Conservation (phyloP, 805 yeast genomes). For the Kazachstania taianensis region DNA sequence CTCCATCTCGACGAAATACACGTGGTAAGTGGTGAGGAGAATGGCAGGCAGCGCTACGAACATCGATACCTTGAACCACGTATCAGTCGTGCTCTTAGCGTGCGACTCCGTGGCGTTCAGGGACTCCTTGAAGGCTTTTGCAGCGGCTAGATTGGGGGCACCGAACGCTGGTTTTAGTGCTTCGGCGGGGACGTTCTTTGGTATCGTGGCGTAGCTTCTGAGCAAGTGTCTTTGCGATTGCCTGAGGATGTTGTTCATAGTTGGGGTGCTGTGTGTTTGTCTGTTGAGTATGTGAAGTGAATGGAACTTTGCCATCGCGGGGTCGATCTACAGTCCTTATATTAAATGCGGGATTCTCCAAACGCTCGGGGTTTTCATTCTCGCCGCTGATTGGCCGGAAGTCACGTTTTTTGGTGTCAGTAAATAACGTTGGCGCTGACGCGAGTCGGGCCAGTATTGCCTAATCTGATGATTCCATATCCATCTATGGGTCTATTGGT, state of each 20-base stretch:
- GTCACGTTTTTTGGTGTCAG: too few relatives aligned
- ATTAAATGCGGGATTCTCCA: too few relatives aligned
- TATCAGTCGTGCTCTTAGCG: conserved; percentile 60
- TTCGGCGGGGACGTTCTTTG: conserved; percentile 29
- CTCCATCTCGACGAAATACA: conserved; percentile 69
- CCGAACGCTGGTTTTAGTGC: conserved; percentile 36
- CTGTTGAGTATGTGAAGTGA: neutral
- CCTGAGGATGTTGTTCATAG: neutral
- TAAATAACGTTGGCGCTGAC: too few relatives aligned
- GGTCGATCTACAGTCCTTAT: too few relatives aligned
- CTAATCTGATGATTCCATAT: too few relatives aligned
- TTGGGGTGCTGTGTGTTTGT: neutral
- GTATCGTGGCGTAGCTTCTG: conserved; percentile 26
- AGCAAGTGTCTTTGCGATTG: neutral
- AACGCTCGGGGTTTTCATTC: too few relatives aligned
- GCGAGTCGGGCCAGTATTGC: too few relatives aligned
- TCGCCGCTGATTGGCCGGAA: too few relatives aligned
- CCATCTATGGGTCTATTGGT: too few relatives aligned
- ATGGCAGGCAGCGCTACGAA: conserved; percentile 79
- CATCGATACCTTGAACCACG: conserved; percentile 81
- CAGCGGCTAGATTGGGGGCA: conserved; percentile 44
- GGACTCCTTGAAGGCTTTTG: conserved; percentile 55
- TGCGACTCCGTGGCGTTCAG: conserved; percentile 64
- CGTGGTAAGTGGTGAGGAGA: conserved; percentile 65
- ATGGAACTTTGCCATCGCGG: neutral